Conservation (phyloP, 768 basidiomycete species). For the Termitomyces sp. region DNA sequence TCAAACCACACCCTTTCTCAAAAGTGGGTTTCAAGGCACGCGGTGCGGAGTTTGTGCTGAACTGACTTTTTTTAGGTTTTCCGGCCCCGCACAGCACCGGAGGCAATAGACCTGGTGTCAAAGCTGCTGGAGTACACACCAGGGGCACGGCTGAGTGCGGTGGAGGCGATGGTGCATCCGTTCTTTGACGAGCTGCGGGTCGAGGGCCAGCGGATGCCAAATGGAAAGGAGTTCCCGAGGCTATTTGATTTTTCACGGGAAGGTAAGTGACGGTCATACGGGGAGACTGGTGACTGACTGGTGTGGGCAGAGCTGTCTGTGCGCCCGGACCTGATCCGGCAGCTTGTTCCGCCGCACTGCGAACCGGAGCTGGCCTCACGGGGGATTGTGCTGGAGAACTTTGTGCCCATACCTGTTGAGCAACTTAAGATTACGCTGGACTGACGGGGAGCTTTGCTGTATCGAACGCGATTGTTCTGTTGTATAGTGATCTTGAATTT, state of each 20-base stretch:
- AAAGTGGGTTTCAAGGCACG: constrained; percentile 52
- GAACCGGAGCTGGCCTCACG: constrained; percentile 85
- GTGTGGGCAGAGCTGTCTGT: constrained; percentile 78
- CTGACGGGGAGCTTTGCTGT: constrained; percentile 33
- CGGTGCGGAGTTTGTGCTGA: background rate
- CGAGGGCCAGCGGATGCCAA: constrained; percentile 92
- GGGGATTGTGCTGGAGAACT: constrained; percentile 82
- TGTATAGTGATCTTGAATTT: constrained; percentile 37
- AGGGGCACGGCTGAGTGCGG: constrained; percentile 79
- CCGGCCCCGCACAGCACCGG: constrained; percentile 92
- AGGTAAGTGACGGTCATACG: constrained; percentile 47
- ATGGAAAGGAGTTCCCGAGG: constrained; percentile 91
- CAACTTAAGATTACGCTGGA: constrained; percentile 92
- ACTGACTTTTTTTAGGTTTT: constrained; percentile 62
- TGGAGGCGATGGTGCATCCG: constrained; percentile 88
- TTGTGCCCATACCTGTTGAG: constrained; percentile 97
- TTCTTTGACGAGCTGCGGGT: constrained; percentile 96
- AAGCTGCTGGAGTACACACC: constrained; percentile 99
- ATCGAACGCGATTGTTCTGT: constrained; percentile 1
- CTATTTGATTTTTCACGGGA: constrained; percentile 93
- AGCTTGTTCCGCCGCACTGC: constrained; percentile 85
- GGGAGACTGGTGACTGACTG: background rate
- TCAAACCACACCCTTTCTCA: constrained; percentile 98
- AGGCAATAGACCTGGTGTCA: constrained; percentile 93
- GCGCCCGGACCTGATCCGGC: constrained; percentile 88